These are phyloP conservation scores for Pseudofabraea citricarpa DNA, from an alignment of 2,329 filamentous ascomycete genomes.

Conservation along the genomic window DNA sequence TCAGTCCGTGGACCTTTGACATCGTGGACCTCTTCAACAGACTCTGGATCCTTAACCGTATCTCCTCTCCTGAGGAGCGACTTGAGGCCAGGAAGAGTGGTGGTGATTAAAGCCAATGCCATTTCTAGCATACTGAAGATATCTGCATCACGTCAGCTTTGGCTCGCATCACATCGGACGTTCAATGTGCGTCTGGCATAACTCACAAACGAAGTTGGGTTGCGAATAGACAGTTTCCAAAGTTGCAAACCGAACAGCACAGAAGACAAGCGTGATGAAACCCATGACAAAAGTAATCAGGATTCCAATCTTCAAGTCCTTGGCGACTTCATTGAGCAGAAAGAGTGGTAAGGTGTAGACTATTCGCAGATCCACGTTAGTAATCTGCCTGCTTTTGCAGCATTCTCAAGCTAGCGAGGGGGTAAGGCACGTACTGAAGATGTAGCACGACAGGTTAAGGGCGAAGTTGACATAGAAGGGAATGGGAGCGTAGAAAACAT, in stretches of 20 bases:
- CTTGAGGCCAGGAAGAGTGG: conserved; percentile 1
- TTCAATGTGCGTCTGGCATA: background rate
- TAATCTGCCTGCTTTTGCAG: background rate
- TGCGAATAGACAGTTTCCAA: background rate
- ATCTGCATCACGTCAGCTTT: background rate
- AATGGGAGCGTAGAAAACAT: conserved; percentile 1
- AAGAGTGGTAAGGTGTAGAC: conserved; percentile 1
- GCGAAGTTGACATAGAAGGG: conserved; percentile 1
- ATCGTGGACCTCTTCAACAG: background rate
- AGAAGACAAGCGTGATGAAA: background rate
- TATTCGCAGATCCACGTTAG: background rate
- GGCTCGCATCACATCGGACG: background rate
- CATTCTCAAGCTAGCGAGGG: background rate
- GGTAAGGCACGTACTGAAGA: background rate
- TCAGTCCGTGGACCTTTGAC: background rate
- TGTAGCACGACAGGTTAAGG: background rate
- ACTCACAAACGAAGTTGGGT: conserved; percentile 3
- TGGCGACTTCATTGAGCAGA: background rate
- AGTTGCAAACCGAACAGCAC: conserved; percentile 1
- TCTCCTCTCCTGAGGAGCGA: background rate
- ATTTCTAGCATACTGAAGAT: conserved; percentile 2
- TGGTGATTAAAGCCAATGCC: conserved; percentile 2
- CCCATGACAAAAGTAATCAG: conserved; percentile 1
- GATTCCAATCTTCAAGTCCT: conserved; percentile 2
- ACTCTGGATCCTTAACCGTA: conserved; percentile 1